These are phyloP conservation scores for Colletotrichum orbiculare DNA, from an alignment of 2,329 filamentous ascomycete species.

Conservation along the genomic window DNA sequence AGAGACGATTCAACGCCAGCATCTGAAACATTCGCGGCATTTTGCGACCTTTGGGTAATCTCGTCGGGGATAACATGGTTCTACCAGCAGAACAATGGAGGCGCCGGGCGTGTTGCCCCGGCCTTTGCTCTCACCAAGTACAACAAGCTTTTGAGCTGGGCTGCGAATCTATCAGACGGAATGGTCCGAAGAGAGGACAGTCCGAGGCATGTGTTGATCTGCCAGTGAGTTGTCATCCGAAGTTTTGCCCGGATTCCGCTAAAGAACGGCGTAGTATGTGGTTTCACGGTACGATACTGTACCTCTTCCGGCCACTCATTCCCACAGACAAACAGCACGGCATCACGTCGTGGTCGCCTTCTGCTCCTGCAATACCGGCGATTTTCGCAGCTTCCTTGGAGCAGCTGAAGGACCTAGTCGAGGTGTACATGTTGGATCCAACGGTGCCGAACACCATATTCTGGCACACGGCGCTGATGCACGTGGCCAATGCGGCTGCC, in stretches of 20 bases:
- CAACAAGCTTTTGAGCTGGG: conserved; percentile 51
- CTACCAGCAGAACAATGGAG: conserved; percentile 41
- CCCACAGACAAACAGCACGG: conserved; percentile 27
- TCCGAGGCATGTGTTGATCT: conserved; percentile 47
- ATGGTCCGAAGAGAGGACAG: conserved; percentile 43
- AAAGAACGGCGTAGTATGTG: conserved; percentile 16
- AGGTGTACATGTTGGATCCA: conserved; percentile 48
- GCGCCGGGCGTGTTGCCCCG: conserved; percentile 31
- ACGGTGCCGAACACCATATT: conserved; percentile 50
- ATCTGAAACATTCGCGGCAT: conserved; percentile 43
- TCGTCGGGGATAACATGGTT: conserved; percentile 45
- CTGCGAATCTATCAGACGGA: conserved; percentile 44
- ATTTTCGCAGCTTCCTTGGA: conserved; percentile 49
- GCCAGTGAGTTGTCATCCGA: conserved; percentile 46
- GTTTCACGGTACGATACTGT: conserved; percentile 33
- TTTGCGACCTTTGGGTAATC: conserved; percentile 52
- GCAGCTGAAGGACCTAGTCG: conserved; percentile 52
- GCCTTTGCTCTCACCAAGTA: conserved; percentile 50
- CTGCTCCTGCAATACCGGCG: conserved; percentile 23
- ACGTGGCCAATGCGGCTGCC: conserved; percentile 51
- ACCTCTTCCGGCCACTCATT: conserved; percentile 31
- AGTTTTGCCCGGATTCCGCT: neutral
- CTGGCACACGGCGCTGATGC: conserved; percentile 53
- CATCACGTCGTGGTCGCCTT: conserved; percentile 29
- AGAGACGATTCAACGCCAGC: neutral